Percentiles rank a stretch among this genome's conserved stretches.
Conservation (phyloP, 176 grass and related monocot species). For the Guadua angustifolia region DNA sequence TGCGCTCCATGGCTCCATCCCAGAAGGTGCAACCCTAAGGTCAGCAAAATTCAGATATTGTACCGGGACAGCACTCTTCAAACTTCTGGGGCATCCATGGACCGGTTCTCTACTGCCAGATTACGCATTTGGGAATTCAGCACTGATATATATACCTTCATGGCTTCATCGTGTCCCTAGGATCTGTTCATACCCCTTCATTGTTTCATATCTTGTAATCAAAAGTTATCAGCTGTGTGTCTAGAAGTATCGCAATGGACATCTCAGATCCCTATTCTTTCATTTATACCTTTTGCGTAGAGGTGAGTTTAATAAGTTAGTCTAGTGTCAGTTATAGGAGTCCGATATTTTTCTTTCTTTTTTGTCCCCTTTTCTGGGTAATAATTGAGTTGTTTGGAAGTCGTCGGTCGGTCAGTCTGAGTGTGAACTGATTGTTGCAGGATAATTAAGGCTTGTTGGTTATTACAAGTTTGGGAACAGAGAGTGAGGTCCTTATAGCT, state of each 20-base stretch:
- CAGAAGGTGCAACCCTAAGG: slow-evolving; percentile 66
- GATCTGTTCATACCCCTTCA: slow-evolving; percentile 60
- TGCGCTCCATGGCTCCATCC: slow-evolving; percentile 77
- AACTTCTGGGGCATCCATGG: background rate
- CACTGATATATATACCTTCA: slow-evolving; percentile 39
- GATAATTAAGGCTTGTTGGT: slow-evolving; percentile 49
- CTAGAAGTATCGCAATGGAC: slow-evolving; percentile 44
- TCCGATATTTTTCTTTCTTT: slow-evolving; percentile 25
- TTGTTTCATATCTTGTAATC: slow-evolving; percentile 70
- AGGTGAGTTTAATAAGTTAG: slow-evolving; percentile 66
- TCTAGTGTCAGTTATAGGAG: slow-evolving; percentile 59
- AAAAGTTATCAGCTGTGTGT: slow-evolving; percentile 45
- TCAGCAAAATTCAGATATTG: slow-evolving; percentile 1
- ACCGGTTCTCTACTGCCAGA: slow-evolving; percentile 6
- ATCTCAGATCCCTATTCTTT: slow-evolving; percentile 68
- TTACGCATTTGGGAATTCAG: slow-evolving; percentile 29
- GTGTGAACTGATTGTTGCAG: slow-evolving; percentile 54
- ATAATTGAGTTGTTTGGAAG: slow-evolving; percentile 51
- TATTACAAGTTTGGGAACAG: slow-evolving; percentile 55
- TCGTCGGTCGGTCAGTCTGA: slow-evolving; percentile 23
- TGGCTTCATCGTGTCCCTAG: slow-evolving; percentile 41
- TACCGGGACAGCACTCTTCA: background rate
- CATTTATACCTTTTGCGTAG: slow-evolving; percentile 67
- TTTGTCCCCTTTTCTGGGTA: slow-evolving; percentile 29
- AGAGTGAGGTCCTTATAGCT: slow-evolving; percentile 50